Percentiles rank a stretch among this genome's conserved stretches.
Evolutionary conservation across 2,329 filamentous ascomycete species (phyloP).

Genomic region (Aspergillus brunneoviolaceus): DNA sequence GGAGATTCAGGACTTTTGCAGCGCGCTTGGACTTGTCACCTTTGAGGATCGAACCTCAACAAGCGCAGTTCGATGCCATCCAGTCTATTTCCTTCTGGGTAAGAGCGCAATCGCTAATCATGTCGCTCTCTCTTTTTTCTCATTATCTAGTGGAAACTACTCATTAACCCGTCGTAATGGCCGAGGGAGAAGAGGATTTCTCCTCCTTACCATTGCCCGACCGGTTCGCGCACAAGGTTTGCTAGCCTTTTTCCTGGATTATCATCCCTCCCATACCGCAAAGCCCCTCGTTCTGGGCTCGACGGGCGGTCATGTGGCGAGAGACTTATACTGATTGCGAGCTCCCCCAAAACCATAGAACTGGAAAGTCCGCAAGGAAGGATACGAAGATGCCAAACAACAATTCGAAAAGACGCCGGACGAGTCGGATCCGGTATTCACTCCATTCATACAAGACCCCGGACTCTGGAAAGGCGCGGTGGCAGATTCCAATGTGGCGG

Average conservation of each 20-base stretch:
- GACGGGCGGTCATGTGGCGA: background rate
- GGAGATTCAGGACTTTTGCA: background rate
- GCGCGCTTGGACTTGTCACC: background rate
- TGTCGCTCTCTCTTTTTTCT: background rate
- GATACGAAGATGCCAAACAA: conserved; percentile 88
- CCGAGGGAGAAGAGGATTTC: conserved; percentile 45
- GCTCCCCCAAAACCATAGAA: conserved; percentile 50
- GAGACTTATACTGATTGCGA: conserved; percentile 17
- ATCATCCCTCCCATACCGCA: background rate
- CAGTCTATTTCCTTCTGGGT: background rate
- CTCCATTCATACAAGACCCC: conserved; percentile 81
- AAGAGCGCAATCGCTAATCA: conserved; percentile 6
- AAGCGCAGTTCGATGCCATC: background rate
- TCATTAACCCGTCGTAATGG: conserved; percentile 33
- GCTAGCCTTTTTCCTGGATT: conserved; percentile 6
- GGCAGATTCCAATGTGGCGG: conserved; percentile 92
- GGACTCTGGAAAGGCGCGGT: conserved; percentile 89
- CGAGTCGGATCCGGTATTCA: conserved; percentile 81
- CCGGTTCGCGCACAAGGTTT: conserved; percentile 45
- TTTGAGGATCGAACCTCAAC: background rate
- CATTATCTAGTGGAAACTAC: conserved; percentile 4
- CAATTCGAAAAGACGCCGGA: conserved; percentile 81
- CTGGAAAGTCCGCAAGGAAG: conserved; percentile 96
- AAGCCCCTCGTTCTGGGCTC: too few species aligned
- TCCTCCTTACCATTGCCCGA: conserved; percentile 45